Evolutionary conservation across 257 asterid genomes (phyloP), one percentile per base, ranked within the genome.

Genomic region (Capsicum rhomboideum): DNA sequence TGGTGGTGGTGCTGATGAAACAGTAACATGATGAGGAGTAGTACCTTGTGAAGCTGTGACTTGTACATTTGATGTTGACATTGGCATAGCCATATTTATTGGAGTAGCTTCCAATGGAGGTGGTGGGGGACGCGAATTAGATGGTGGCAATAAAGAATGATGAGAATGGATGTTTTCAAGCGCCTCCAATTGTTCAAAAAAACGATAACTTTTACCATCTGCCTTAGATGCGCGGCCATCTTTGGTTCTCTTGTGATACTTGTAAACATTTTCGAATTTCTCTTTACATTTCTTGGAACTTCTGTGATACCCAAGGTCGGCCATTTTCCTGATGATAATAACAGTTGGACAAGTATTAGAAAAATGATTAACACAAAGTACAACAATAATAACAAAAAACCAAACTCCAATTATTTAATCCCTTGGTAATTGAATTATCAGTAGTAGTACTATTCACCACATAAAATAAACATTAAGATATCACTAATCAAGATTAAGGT

Each of bases 231-330:
- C 90, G 2, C 99, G 94, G n/a, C 97, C 95, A 23, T 91, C 98
- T 88, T 90, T 93, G 13, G 99, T 97, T 78, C 99, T 84, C 80
- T 91, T 95, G 82, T 97, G 99, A 78, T 97, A 97, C 71, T 97
- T 97, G 93, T 89, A 93, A 8, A 97, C 97, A 49, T 97, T 95
- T 87, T 97, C 99, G 61, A 95, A 97, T 84, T 97, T 97, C 88
- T 97, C 99, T 44, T 93, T 93, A 89, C 99, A 97, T 87, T 97
- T 97, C 90, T 97, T 97, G 0, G 95, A 84, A 83, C 89, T 95
- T 52, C 98, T 88, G 46, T 91, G 93, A 80, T 82, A 97, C 44
- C 99, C 99, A 77, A 93, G 93, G 83, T 97, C 98, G n/a, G 93
- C 94, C 99, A 97, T 88, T 93, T 97, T 97, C 89, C 99, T 97